Conservation (phyloP, 331 rosid species). For the Pyracantha coccinea region DNA sequence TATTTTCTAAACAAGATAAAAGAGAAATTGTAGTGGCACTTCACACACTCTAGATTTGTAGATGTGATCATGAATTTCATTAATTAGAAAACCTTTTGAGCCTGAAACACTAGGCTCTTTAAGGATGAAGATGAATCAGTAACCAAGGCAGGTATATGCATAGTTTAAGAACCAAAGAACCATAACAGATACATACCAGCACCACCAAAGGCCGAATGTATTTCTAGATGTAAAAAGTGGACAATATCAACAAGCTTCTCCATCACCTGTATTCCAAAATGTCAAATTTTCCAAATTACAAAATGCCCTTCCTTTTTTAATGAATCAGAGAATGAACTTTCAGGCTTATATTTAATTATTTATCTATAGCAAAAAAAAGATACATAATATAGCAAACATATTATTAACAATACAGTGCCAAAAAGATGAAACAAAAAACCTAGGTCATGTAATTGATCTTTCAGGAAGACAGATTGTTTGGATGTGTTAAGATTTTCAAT, state of each 20-base stretch:
- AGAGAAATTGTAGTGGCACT: neutral
- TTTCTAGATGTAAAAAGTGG: conserved; percentile 55
- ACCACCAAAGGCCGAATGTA: conserved; percentile 44
- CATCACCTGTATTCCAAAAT: conserved; percentile 53
- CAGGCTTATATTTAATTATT: neutral
- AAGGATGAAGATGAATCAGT: neutral
- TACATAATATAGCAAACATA: neutral
- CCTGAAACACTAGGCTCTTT: neutral
- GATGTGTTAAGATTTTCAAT: neutral
- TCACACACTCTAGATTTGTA: neutral
- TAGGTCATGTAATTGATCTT: neutral
- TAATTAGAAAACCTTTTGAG: neutral
- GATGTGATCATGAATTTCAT: neutral
- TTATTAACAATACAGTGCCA: neutral
- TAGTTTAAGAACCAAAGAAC: neutral
- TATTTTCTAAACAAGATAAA: neutral
- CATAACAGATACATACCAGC: conserved; percentile 35
- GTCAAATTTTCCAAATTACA: neutral
- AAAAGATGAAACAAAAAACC: neutral
- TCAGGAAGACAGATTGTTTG: neutral
- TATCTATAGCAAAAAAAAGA: neutral
- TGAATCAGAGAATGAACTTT: neutral
- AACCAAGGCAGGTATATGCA: neutral
- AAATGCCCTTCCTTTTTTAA: neutral
- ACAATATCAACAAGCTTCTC: conserved; percentile 79